Base-by-base conservation (phyloP, 257 asterid species). In the Nicotiana attenuata region DNA sequence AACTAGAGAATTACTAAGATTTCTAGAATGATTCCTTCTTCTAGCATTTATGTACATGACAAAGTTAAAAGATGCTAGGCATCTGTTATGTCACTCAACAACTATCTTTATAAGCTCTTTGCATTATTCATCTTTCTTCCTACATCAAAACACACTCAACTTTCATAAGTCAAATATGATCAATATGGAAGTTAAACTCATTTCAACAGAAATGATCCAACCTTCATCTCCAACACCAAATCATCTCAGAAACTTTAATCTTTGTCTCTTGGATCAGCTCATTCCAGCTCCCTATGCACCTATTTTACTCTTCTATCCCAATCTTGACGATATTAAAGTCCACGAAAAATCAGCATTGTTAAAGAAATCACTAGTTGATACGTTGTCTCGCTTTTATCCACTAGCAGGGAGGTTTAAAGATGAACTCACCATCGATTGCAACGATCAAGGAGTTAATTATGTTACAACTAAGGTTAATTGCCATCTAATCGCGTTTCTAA, bases 231-330 rank as follows among this genome's bases (percentile, higher is more conserved):
- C 95, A 45, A 94, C 95, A 35, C 94, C 98, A 87, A 41, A 56
- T 35, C 90, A 94, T 89, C 91, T 88, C 60, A 92, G 52, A 85
- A 85, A 31, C 83, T 90, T 85, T 81, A 90, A 87, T 17, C 88
- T 92, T 2, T 89, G 87, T 85, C 79, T 85, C 38, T 67, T 94
- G 65, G 98, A 94, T 81, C 97, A 92, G 60, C 88, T 94, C 2
- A 92, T 94, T 82, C 95, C 97, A 10, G 92, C 97, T 38, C 88
- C 96, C 2, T 92, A 90, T 84, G 95, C 95, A 22, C 97, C 98
- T 14, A 86, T 94, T 19, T 76, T 91, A 82, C 77, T 94, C 47
- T 94, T 82, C 63, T 94, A 87, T 35, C 91, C 88, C 8, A 92
- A 87, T 82, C 56, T 84, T 11, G 71, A 76, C 31, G 50, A 73